These are phyloP conservation scores for Phialophora expanda DNA, from an alignment of 2,329 filamentous ascomycete genomes.

Conservation along the genomic window DNA sequence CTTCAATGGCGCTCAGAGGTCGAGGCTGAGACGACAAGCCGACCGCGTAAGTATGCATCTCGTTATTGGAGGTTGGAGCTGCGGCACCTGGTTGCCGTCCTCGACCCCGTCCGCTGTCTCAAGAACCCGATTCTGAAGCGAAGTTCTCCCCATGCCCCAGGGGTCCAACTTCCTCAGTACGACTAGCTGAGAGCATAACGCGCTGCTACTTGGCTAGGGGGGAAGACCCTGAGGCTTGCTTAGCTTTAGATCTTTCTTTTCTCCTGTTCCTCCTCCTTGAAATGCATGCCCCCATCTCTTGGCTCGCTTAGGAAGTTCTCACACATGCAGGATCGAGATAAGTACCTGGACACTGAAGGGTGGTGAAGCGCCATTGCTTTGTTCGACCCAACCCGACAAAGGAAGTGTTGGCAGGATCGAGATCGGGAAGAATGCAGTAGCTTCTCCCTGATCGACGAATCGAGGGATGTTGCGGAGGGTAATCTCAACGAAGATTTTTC, in stretches of 20 bases:
- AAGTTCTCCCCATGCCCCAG: not conserved
- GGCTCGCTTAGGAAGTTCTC: not conserved
- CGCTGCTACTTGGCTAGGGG: not conserved
- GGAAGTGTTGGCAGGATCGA: too few relatives aligned
- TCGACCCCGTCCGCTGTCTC: not conserved
- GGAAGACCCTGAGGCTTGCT: not conserved
- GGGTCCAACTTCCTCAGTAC: not conserved
- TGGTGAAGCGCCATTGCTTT: not conserved
- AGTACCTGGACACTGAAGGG: not conserved
- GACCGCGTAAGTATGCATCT: not conserved
- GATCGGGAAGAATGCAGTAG: too few relatives aligned
- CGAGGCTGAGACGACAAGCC: slow-evolving; percentile 11
- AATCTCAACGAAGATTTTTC: not conserved
- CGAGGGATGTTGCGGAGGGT: not conserved
- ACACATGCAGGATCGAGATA: not conserved
- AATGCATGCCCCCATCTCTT: not conserved
- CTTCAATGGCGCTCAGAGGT: not conserved
- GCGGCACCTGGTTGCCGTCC: not conserved
- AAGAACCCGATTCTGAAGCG: not conserved
- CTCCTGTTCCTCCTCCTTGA: not conserved
- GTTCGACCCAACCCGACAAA: too few relatives aligned
- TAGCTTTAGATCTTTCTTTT: not conserved
- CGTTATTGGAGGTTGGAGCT: not conserved
- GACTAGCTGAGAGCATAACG: not conserved
- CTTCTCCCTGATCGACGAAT: too few relatives aligned